Evolutionary conservation across 2,329 filamentous ascomycete genomes (phyloP), one percentile per base, ranked within the genome.

Genomic region (Tolypocladium amazonense): DNA sequence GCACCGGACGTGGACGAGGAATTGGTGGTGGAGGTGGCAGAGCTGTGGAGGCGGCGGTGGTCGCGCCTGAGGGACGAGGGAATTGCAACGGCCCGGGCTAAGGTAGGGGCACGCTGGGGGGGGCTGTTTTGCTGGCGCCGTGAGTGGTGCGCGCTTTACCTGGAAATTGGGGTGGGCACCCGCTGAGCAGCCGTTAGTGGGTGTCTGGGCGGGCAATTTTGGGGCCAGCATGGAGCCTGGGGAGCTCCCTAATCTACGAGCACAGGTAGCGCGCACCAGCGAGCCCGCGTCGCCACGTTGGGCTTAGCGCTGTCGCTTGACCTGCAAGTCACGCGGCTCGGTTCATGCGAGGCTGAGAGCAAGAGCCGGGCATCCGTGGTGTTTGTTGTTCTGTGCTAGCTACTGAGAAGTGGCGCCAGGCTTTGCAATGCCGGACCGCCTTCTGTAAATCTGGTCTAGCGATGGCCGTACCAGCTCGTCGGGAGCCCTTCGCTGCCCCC

Each of bases 101-200:
- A 35, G 37, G 35, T 39, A 37, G 47, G 47, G 47, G 25, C 47
- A 30, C 33, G 47, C 15, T 41, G n/a, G n/a, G n/a, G 35, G 25
- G 20, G 35, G 35, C 39, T 35, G 53, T 37, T 38, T 27, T 38
- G 23, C 53, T 3, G 33, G 53, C 35, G 23, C 15, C 41, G 54
- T 25, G 54, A 33, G 58, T 62, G 62, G 62, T 58, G 52, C 58
- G 58, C 60, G 58, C 58, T 50, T 58, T 55, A 56, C 61, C 60
- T 63, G 62, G 62, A 63, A 63, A 62, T 62, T 63, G 59, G 60
- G 52, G 37, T 39, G 60, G 55, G 38, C 30, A 35, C 50, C 50
- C 9, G 18, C 50, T 25, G 43, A 11, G 43, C 43, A 18, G 43
- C 12, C 20, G 41, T n/a, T 43, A 23, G 39, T 23, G 39, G 39